These are phyloP conservation scores for Cornus florida DNA, from an alignment of 148 eudicot species.

Conservation along the genomic window DNA sequence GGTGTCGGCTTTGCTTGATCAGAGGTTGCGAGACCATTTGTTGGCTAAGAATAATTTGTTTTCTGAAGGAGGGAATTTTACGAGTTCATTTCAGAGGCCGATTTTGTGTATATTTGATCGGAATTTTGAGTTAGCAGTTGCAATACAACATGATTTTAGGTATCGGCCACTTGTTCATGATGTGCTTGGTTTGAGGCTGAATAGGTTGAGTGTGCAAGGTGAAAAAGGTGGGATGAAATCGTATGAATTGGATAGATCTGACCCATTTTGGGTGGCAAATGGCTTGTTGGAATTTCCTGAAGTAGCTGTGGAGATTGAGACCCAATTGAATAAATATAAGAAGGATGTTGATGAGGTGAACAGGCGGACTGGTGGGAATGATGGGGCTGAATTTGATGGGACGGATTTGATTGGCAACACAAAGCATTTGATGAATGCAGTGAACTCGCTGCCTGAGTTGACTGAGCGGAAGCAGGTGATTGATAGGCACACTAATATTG, in stretches of 20 bases:
- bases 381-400: constrained; percentile 89
- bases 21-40: constrained; percentile 84
- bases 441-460: constrained; percentile 87
- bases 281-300: constrained; percentile 89
- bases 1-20: constrained; percentile 89
- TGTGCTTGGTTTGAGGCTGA: constrained; percentile 82
- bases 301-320: constrained; percentile 93
- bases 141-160: constrained; percentile 95
- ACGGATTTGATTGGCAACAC: constrained; percentile 92
- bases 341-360: constrained; percentile 93
- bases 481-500: constrained; percentile 93
- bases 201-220: constrained; percentile 74
- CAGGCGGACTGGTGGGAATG: constrained; percentile 76
- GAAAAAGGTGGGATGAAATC: constrained; percentile 90
- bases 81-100: constrained; percentile 82
- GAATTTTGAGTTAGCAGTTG: constrained; percentile 79
- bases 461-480: constrained; percentile 91
- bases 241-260: constrained; percentile 68
- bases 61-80: constrained; percentile 71
- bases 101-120: constrained; percentile 83
- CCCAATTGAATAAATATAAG: constrained; percentile 84
- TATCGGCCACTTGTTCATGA: constrained; percentile 93
- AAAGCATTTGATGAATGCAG: constrained; percentile 94
- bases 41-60: constrained; percentile 86
- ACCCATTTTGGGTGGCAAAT: constrained; percentile 86